Evolutionary conservation across 2,329 filamentous ascomycete genomes (phyloP), one percentile per base, ranked within the genome.

Genomic region (Microsporum canis): DNA sequence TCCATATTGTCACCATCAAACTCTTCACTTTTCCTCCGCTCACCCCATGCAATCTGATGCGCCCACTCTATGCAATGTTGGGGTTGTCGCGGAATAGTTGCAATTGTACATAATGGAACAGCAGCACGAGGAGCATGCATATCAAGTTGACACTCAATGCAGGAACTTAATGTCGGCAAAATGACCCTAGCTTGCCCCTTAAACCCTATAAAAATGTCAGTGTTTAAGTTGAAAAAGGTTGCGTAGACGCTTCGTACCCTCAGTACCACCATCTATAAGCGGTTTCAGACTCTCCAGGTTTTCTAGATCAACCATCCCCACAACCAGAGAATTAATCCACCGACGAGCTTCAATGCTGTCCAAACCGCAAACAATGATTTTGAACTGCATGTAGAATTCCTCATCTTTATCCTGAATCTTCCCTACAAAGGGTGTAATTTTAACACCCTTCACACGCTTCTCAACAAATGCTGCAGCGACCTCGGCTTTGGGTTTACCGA

Each of bases 51-150:
- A 65, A 99, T 96, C 70, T 97, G 88, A 72, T 97, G 92, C 0
- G 94, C 95, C 94, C 94, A 99, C 76, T 99, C 94, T 70, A 99
- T 89, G 73, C 94, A 99, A 76, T 99, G 94, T 73, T 97, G 91
- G 0, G 94, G 94, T 71, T 99, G 94, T 12, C 94, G 88, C 7
- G 94, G 94, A 66, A 99, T 97, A 17, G 90, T 95, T 14, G 94
- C 94, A 62, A 99, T 86, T 2, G 94, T 99, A 74, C 94, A 99
- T 33, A 99, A 86, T 0, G 94, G 94, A 0, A 99, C 92, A 12
- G 94, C 91, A n/a, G 91, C 89, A 59, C 92, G 84, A n/a, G 94
- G 95, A 0, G 94, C 92, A 73, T 97, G 91, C 88, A 99, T 96
- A 72, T 97, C 94, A 33, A 99, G 84, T 71, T 99, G 94, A 71